Base-by-base conservation (phyloP, 345 rosid genomes). In the Camelina sativa region DNA sequence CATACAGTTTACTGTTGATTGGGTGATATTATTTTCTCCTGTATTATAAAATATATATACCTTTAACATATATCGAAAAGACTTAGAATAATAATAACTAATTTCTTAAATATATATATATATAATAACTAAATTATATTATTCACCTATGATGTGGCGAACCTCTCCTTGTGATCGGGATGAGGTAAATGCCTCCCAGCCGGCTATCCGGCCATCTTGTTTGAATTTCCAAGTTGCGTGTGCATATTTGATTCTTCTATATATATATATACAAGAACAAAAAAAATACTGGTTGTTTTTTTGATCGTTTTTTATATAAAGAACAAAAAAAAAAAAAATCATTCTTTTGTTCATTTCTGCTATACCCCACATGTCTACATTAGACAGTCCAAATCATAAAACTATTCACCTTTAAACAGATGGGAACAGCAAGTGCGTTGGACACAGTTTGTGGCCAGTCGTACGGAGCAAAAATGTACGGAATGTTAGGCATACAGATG, bases 401-500 rank as follows among this genome's bases (percentile, higher is more conserved):
- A 41, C 30, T 12, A 30, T 56, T 62, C 10, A 25, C 8, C 23
- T 41, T n/a, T 65, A 41, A 56, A 46, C 69, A 88, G 91, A 48
- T 85, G 62, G 91, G 96, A 57, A 86, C 86, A 84, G 85, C 84
- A 30, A 88, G 92, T 73, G 97, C 91, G 7, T 61, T 87, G 81
- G 91, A 86, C 66, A 88, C 91, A 48, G 59, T 88, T 8, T 88
- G 91, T 44, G 93, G 93, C 16, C 90, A 88, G 83, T 82, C 90
- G 37, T 82, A 78, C 61, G 97, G 92, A 43, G 93, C 93, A 28
- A 84, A 84, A 58, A 83, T 83, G 52, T 85, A 91, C 78, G 85
- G 73, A 53, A 88, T 84, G 88, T 81, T 91, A 43, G 88, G 90
- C 9, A 60, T 88, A 30, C 86, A 91, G 76, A 82, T 85, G 28